Evolutionary conservation across 306 rosid genomes (phyloP), one percentile per base, ranked within the genome.

Genomic region (Rosa chinensis): DNA sequence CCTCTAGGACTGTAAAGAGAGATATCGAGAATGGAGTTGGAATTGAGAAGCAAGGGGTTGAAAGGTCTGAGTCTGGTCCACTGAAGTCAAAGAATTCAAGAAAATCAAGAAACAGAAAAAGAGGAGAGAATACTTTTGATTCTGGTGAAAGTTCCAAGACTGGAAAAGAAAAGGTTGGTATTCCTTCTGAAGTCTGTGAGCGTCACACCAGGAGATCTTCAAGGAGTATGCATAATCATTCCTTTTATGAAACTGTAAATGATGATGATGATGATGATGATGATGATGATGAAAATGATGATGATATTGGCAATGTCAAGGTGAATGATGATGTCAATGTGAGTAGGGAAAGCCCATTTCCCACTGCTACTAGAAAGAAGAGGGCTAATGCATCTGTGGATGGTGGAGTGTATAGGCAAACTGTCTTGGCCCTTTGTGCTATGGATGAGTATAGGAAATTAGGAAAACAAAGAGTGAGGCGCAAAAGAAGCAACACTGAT

Each of bases 71-170:
- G 66, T 28, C 84, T 73, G 75, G 79, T 70, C 67, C 85, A 61
- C 81, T 77, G 52, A 90, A 86, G 62, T 69, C 82, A 81, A 84
- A 76, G 84, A 80, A 78, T 44, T 74, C 87, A 7, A 80, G 23
- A 78, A 56, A 82, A 40, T 72, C 90, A 8, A 70, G 74, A 77
- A 75, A 75, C 52, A 80, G 74, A 66, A 94, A 92, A 89, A 89
- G 90, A 79, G 84, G 49, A 40, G 49, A 90, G 71, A 80, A 76
- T 77, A 79, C 40, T 77, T 77, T 56, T n/a, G 86, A 81, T 83
- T 84, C 84, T 35, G 61, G 59, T 79, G 87, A 69, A 75, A 84
- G 83, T 39, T 78, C 45, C 73, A 84, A 82, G 3, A 7, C 77
- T 74, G 82, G 71, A 78, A 37, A 76, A 75, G 86, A 84, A 85